Conservation (phyloP, 208 protist species). For the Leptomonas pyrrhocoris region DNA sequence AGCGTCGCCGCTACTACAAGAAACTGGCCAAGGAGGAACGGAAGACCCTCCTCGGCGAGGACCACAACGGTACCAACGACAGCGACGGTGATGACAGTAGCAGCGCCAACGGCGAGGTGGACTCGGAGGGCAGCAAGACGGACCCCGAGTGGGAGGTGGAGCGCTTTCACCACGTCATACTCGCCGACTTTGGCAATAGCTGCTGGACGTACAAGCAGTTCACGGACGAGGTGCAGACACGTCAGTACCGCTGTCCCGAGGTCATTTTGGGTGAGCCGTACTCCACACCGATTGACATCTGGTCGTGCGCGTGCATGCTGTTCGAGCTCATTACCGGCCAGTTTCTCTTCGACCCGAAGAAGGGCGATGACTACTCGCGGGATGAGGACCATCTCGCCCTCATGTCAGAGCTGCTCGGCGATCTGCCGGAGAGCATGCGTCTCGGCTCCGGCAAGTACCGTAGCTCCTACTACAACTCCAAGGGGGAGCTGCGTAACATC, state of each 20-base stretch:
- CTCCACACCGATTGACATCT: constrained; percentile 89
- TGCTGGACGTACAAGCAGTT: constrained; percentile 98
- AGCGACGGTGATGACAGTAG: constrained; percentile 18
- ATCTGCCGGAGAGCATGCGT: constrained; percentile 88
- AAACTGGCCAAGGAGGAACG: constrained; percentile 75
- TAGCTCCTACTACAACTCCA: constrained; percentile 89
- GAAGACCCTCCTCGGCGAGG: constrained; percentile 21
- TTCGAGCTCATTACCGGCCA: constrained; percentile 95
- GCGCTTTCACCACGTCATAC: constrained; percentile 91
- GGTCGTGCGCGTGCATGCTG: constrained; percentile 94
- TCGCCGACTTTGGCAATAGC: constrained; percentile 99
- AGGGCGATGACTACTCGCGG: constrained; percentile 89
- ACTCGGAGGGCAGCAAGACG: constrained; percentile 68
- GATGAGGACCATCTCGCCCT: constrained; percentile 94
- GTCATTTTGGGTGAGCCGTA: constrained; percentile 92
- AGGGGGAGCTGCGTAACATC: constrained; percentile 78
- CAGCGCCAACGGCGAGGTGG: constrained; percentile 24
- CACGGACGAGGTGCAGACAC: constrained; percentile 94
- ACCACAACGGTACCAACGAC: constrained; percentile 23
- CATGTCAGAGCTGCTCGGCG: constrained; percentile 94
- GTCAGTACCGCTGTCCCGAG: constrained; percentile 93
- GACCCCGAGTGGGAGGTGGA: constrained; percentile 87
- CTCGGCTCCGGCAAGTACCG: constrained; percentile 73
- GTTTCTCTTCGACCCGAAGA: constrained; percentile 94
- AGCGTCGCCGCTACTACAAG: constrained; percentile 92